These are phyloP conservation scores for Talaromyces sp. DNA, from an alignment of 2,329 filamentous ascomycete species.

Conservation along the genomic window DNA sequence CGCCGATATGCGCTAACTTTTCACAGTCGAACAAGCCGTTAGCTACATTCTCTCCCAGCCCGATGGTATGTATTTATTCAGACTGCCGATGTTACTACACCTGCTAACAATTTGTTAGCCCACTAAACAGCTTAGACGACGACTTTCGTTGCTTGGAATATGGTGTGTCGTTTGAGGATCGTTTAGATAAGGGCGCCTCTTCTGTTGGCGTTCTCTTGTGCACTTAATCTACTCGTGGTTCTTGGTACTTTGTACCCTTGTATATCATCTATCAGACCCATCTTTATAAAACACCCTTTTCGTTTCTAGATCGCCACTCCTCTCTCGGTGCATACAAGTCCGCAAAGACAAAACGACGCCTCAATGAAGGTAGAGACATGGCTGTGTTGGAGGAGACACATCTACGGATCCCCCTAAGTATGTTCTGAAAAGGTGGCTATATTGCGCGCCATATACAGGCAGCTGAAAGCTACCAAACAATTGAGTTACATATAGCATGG, in stretches of 20 bases:
- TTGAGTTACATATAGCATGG: neutral
- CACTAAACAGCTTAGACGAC: slow-evolving; percentile 35
- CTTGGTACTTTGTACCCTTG: slow-evolving; percentile 37
- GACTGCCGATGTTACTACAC: neutral
- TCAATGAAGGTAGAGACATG: neutral
- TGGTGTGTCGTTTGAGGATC: slow-evolving; percentile 27
- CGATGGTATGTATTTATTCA: slow-evolving; percentile 64
- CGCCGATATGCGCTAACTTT: slow-evolving; percentile 15
- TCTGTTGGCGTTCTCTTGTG: slow-evolving; percentile 31
- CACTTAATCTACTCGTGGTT: slow-evolving; percentile 36
- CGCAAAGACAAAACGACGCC: neutral
- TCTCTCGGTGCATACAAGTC: neutral
- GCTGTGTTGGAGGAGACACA: neutral
- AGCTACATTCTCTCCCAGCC: slow-evolving; percentile 91
- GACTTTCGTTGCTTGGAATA: slow-evolving; percentile 30
- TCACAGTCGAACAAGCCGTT: slow-evolving; percentile 82
- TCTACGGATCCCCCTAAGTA: neutral
- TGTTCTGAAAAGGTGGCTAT: neutral
- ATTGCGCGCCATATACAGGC: neutral
- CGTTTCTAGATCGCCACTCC: neutral
- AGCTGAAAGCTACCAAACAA: neutral
- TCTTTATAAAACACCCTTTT: slow-evolving; percentile 15
- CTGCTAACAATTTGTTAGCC: slow-evolving; percentile 24
- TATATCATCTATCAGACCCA: slow-evolving; percentile 38
- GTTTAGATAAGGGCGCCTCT: slow-evolving; percentile 30